Evolutionary conservation across 331 rosid species (phyloP).

Genomic region (Acacia pycnantha): DNA sequence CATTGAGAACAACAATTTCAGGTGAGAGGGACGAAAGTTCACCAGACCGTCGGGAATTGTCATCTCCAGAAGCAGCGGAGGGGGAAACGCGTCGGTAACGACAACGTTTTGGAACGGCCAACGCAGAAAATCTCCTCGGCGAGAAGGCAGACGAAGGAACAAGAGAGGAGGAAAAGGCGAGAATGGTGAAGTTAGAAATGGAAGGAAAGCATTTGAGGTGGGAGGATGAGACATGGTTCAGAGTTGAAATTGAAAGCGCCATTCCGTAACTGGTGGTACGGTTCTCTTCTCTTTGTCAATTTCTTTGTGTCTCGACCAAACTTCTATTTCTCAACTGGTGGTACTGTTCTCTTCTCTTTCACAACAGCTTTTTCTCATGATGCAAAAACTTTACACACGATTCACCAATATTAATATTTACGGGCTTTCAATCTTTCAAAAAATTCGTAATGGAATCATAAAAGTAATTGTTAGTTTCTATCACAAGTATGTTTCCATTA

Average conservation of each 20-base stretch:
- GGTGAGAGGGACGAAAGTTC: conserved; percentile 53
- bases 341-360: too few species aligned
- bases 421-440: too few species aligned
- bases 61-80: conserved; percentile 54
- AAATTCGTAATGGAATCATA: too few species aligned
- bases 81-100: conserved; percentile 50
- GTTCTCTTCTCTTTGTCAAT: too few species aligned
- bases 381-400: too few species aligned
- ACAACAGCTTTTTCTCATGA: too few species aligned
- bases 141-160: conserved; percentile 23
- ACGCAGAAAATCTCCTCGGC: conserved; percentile 22
- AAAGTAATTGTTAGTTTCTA: too few species aligned
- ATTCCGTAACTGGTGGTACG: conserved; percentile 29
- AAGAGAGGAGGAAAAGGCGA: conserved; percentile 9
- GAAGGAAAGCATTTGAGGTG: conserved; percentile 29
- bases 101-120: conserved; percentile 23
- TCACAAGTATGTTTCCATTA: too few species aligned
- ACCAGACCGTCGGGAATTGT: conserved; percentile 35
- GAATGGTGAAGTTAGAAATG: conserved; percentile 25
- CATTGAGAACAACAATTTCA: conserved; percentile 79
- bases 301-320: too few species aligned
- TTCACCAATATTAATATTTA: too few species aligned
- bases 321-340: too few species aligned
- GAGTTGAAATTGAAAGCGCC: conserved; percentile 28
- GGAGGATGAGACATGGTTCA: conserved; percentile 19